phyloP scores from a whole-genome alignment of 1,139 yeast genomes.

The Geotrichum europaeum region DNA sequence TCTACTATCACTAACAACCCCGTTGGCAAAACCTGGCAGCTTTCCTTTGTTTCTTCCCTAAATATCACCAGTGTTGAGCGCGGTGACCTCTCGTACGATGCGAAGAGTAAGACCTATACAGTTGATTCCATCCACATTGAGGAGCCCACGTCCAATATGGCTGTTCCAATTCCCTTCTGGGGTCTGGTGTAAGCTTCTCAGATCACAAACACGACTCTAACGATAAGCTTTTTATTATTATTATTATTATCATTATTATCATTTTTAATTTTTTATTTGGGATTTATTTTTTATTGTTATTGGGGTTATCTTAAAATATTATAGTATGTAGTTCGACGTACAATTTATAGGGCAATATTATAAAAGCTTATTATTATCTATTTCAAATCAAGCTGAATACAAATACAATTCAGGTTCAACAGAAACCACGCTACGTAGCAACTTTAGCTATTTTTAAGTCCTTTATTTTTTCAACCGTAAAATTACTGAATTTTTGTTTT shows the following conservation, averaged over 20 bases:
- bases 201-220: slow-evolving; percentile 1
- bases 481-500: too few species aligned
- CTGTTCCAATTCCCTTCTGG: slow-evolving; percentile 15
- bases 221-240: not conserved
- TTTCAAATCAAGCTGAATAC: not conserved
- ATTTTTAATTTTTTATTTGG: not conserved
- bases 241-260: not conserved
- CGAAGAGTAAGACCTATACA: not conserved
- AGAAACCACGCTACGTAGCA: too few species aligned
- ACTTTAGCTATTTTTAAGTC: too few species aligned
- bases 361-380: not conserved
- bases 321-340: too few species aligned
- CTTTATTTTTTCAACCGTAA: too few species aligned
- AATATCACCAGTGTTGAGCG: slow-evolving; percentile 11
- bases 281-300: not conserved
- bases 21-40: slow-evolving; percentile 11
- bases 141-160: slow-evolving; percentile 15
- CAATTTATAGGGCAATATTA: not conserved
- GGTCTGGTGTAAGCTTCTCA: slow-evolving; percentile 1
- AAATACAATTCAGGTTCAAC: too few species aligned
- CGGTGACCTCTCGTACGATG: slow-evolving; percentile 6
- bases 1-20: slow-evolving; percentile 14
- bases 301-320: not conserved
- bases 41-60: slow-evolving; percentile 10
- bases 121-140: slow-evolving; percentile 8